Percentiles rank a stretch among this genome's conserved stretches.
phyloP scores from a whole-genome alignment of 192 early-diverging fungal species.

The Chytriomyces sp. region DNA sequence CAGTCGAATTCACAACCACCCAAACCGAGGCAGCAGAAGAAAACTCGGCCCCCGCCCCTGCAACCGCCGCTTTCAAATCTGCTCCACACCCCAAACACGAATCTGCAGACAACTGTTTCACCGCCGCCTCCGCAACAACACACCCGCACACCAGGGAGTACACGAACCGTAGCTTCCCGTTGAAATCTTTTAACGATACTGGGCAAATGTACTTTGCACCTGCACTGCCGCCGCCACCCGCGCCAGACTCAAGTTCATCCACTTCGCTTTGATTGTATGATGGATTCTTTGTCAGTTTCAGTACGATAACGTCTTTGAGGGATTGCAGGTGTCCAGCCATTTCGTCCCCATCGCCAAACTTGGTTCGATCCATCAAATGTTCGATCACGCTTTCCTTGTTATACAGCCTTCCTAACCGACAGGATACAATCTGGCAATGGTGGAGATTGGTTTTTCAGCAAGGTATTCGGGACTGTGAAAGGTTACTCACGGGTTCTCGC shows the following conservation, averaged over 20 bases:
- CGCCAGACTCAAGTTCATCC: not conserved
- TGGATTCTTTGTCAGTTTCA: slow-evolving; percentile 60
- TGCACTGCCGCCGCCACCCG: not conserved
- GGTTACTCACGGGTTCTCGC: slow-evolving; percentile 55
- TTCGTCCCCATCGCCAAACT: slow-evolving; percentile 78
- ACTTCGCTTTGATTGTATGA: not conserved
- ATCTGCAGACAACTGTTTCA: slow-evolving; percentile 65
- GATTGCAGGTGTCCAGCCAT: slow-evolving; percentile 71
- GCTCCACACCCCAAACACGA: slow-evolving; percentile 73
- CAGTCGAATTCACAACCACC: slow-evolving; percentile 71
- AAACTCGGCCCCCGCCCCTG: slow-evolving; percentile 9
- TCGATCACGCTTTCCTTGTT: slow-evolving; percentile 82
- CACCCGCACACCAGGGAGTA: slow-evolving; percentile 57
- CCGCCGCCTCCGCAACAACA: slow-evolving; percentile 76
- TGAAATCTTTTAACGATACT: slow-evolving; percentile 64
- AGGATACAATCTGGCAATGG: slow-evolving; percentile 50
- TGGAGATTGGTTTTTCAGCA: not conserved
- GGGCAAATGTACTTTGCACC: slow-evolving; percentile 70
- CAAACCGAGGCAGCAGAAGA: slow-evolving; percentile 60
- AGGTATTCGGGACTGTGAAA: not conserved
- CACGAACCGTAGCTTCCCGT: not conserved
- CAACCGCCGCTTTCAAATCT: not conserved
- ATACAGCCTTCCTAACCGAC: slow-evolving; percentile 79
- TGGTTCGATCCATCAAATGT: slow-evolving; percentile 69
- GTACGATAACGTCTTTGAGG: slow-evolving; percentile 71